A percentile compares a stretch with the other conserved stretches of the same genome.
These are phyloP conservation scores for Diaporthe sp. DNA, from an alignment of 2,329 filamentous ascomycete species.

Conservation along the genomic window DNA sequence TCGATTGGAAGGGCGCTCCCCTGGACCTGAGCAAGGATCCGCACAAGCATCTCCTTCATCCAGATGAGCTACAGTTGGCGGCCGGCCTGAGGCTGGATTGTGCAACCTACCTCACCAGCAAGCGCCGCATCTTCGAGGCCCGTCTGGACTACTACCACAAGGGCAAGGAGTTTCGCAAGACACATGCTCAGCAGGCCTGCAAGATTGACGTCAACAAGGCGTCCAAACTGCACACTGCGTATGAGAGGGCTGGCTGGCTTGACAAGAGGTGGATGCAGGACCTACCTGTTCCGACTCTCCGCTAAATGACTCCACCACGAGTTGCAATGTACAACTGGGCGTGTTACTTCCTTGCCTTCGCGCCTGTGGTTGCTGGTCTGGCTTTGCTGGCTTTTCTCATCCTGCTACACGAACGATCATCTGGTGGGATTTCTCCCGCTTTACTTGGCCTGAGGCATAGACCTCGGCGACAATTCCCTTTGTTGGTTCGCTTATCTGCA, in stretches of 20 bases:
- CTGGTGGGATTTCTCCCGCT: not conserved
- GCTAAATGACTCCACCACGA: not conserved
- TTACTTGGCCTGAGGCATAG: not conserved
- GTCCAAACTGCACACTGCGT: constrained; percentile 91
- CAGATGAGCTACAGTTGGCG: constrained; percentile 83
- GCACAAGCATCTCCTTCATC: constrained; percentile 78
- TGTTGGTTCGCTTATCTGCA: not conserved
- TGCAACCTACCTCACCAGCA: constrained; percentile 91
- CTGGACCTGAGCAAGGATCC: constrained; percentile 83
- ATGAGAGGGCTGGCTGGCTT: constrained; percentile 89
- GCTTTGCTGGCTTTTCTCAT: not conserved
- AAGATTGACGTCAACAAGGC: constrained; percentile 99
- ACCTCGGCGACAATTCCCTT: not conserved
- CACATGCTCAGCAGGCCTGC: constrained; percentile 95
- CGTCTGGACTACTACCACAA: constrained; percentile 77
- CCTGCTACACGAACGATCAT: not conserved
- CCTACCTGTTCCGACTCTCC: constrained; percentile 28
- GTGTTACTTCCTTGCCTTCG: not conserved
- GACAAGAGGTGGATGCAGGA: constrained; percentile 62
- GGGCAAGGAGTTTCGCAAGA: constrained; percentile 92
- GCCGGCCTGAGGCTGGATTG: constrained; percentile 86
- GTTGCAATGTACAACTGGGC: too few relatives aligned
- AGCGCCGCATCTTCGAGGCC: constrained; percentile 89
- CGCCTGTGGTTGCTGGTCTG: too few relatives aligned
- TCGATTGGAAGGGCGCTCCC: constrained; percentile 87